Evolutionary conservation across 768 basidiomycete genomes (phyloP), one percentile per base, ranked within the genome.

Genomic region (Thelephora aurantiotincta): DNA sequence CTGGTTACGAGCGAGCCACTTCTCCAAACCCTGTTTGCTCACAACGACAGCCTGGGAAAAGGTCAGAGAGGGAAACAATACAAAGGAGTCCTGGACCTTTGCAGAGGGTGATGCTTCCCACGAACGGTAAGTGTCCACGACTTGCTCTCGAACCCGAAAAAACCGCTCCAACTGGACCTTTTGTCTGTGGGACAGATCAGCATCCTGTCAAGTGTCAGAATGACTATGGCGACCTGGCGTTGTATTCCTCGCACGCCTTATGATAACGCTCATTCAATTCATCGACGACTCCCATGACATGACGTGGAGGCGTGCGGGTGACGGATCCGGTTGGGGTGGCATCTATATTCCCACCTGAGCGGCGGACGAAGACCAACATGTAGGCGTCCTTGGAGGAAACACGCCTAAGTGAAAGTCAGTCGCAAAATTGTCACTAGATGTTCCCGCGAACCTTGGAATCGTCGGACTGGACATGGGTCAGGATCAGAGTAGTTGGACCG

Each of bases 381-480:
- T 98, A 96, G 5, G 89, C 90, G 55, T 96, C 90, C 63, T 75
- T 84, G 1, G 90, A 91, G 2, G 75, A 69, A 52, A 84, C 71
- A 35, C 70, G 66, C 48, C 55, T 51, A 26, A 34, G 43, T 48
- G 6, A 22, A 26, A 2, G 7, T 23, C 3, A 30, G 16, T 9
- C 9, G 9, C 11, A 45, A 20, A 45, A 45, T 16, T 53, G 11
- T 35, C n/a, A n/a, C 33, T 5, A 20, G 42, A 51, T 43, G 4
- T 30, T 20, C 43, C 22, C 42, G 43, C 44, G 23, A 12, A 38
- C 35, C 48, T 41, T 50, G 44, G 36, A 16, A 36, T 41, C n/a
- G 35, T 6, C 19, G 33, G 5, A 23, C 13, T 47, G 36, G 38
- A 46, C 19, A 9, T 23, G 33, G 22, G 26, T 47, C 34, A 58